Evolutionary conservation across 257 asterid species (phyloP).

Genomic region (Vinca minor): DNA sequence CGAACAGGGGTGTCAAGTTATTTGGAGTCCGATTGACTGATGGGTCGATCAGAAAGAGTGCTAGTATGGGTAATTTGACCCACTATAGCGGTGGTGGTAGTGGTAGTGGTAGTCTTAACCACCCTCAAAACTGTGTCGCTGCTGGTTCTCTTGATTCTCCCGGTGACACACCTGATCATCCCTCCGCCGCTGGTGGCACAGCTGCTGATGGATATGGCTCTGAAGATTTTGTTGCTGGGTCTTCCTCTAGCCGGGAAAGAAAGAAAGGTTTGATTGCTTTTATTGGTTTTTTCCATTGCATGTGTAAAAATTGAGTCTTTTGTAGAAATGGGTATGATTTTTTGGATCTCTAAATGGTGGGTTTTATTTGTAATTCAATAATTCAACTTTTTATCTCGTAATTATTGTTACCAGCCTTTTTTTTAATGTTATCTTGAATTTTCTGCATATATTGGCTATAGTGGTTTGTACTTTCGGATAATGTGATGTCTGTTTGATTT

Average conservation of each 20-base stretch:
- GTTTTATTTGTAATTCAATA: not conserved
- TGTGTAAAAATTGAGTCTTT: not conserved
- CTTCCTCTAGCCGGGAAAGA: slow-evolving; percentile 85
- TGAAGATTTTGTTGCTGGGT: slow-evolving; percentile 86
- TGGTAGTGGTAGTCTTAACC: slow-evolving; percentile 45
- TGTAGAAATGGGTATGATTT: not conserved
- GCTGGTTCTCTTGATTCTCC: slow-evolving; percentile 64
- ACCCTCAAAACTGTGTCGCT: slow-evolving; percentile 46
- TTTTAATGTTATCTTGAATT: not conserved
- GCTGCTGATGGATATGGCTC: slow-evolving; percentile 87
- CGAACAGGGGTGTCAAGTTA: slow-evolving; percentile 95
- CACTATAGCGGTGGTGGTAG: slow-evolving; percentile 46
- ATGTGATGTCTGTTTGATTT: not conserved
- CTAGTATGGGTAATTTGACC: slow-evolving; percentile 96
- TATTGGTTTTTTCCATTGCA: not conserved
- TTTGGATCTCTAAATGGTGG: slow-evolving; percentile 13
- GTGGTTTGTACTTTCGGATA: not conserved
- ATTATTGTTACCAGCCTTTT: too few relatives aligned
- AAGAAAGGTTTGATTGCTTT: slow-evolving; percentile 59
- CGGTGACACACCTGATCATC: slow-evolving; percentile 81
- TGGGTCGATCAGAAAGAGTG: slow-evolving; percentile 96
- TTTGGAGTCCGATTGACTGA: slow-evolving; percentile 98
- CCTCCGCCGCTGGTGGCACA: slow-evolving; percentile 55
- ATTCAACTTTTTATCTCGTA: too few relatives aligned
- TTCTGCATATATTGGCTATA: not conserved